Percentiles rank a stretch among this genome's conserved stretches.
Evolutionary conservation across 345 rosid species (phyloP).

Genomic region (Gossypium stocksii): DNA sequence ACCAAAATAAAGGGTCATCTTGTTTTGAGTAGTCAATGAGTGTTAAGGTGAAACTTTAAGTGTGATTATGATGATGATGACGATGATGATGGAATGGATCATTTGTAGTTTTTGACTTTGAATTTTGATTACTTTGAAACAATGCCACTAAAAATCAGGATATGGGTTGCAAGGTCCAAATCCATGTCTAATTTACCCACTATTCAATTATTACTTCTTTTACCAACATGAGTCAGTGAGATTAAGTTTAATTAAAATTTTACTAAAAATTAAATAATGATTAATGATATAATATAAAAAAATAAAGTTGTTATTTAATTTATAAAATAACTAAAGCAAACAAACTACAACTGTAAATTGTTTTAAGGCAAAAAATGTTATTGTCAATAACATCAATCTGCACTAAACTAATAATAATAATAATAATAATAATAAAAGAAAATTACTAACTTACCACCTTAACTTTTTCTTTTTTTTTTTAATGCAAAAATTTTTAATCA

Average conservation of each 20-base stretch:
- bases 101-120: not conserved
- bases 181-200: not conserved
- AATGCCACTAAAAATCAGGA: not conserved
- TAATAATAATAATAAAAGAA: too few species aligned
- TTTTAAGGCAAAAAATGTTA: too few species aligned
- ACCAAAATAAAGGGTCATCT: not conserved
- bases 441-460: not conserved
- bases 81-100: constrained; percentile 1
- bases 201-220: not conserved
- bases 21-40: not conserved
- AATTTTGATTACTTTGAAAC: not conserved
- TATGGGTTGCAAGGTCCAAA: not conserved
- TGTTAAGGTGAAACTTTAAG: not conserved
- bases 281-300: too few species aligned
- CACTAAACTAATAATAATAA: too few species aligned
- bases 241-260: too few species aligned
- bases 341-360: too few species aligned
- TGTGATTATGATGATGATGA: not conserved
- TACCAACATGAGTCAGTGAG: too few species aligned
- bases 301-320: too few species aligned
- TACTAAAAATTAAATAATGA: not conserved
- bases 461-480: not conserved
- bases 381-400: too few species aligned
- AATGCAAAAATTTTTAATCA: not conserved
- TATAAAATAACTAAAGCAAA: too few species aligned